These are phyloP conservation scores for Cardamine chenopodiifolia DNA, from an alignment of 345 rosid genomes.

Conservation along the genomic window DNA sequence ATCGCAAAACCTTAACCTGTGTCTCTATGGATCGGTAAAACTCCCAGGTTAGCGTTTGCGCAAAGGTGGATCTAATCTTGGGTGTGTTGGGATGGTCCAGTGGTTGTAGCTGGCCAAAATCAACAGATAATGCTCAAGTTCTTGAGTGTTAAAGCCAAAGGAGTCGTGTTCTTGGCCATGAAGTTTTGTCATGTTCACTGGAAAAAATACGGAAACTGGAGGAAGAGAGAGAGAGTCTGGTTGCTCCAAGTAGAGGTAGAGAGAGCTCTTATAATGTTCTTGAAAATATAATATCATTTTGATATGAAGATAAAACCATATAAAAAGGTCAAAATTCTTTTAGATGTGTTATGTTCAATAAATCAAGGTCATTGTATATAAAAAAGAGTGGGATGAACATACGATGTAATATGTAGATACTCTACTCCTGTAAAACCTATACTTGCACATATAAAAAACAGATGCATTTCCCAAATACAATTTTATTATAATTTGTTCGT, in stretches of 20 bases:
- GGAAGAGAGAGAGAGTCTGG: constrained; percentile 26
- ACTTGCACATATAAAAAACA: constrained; percentile 34
- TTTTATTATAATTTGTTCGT: background rate
- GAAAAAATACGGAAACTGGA: constrained; percentile 21
- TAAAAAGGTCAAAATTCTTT: constrained; percentile 41
- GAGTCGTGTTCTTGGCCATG: constrained; percentile 35
- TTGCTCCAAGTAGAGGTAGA: constrained; percentile 41
- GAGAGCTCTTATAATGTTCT: constrained; percentile 38
- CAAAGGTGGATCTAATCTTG: constrained; percentile 69
- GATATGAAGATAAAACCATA: constrained; percentile 6
- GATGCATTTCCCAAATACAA: constrained; percentile 19
- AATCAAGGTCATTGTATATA: constrained; percentile 43
- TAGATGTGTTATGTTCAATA: constrained; percentile 41
- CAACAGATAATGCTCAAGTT: constrained; percentile 47
- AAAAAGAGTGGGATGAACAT: constrained; percentile 20
- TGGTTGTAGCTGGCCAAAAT: constrained; percentile 94
- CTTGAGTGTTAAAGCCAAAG: constrained; percentile 63
- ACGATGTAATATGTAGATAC: constrained; percentile 45
- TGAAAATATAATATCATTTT: constrained; percentile 28
- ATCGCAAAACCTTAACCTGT: constrained; percentile 1
- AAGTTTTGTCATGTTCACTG: constrained; percentile 44
- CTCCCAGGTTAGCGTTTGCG: constrained; percentile 71
- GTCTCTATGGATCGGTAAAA: constrained; percentile 4
- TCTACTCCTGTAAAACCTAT: constrained; percentile 36
- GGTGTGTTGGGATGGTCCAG: constrained; percentile 95